Base-by-base conservation (phyloP, 2,329 filamentous ascomycete species). In the Purpureocillium lavendulum region DNA sequence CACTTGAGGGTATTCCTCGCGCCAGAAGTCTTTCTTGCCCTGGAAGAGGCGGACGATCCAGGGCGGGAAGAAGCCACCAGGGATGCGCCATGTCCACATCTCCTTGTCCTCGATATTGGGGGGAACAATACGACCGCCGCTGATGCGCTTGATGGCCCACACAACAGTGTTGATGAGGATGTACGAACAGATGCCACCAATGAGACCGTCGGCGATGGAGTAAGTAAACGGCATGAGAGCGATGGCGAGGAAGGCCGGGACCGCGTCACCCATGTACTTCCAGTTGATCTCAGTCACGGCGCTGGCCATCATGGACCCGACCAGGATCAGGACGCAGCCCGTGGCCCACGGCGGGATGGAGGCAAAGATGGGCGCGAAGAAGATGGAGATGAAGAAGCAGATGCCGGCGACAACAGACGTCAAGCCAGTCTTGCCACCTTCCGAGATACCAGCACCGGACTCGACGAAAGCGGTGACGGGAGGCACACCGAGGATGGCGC, bases 261-360 rank as follows among this genome's bases (percentile, higher is more conserved):
- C 72, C 1, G 85, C 82, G 57, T 94, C 87, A 38, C 87, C 87
- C 44, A 87, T 70, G 62, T 94, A 94, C 35, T 70, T 70, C 87
- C 87, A 94, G 70, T 94, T 94, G 68, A 94, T 89, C 47, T 92
- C 83, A 13, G 76, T 77, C 11, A 84, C 84, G 1, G 84, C 74
- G 45, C 78, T 75, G 41, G 82, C 79, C 87, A 94, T 94, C 73
- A 94, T 82, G 15, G 81, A 80, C n/a, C 87, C 87, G 40, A 94
- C 86, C 30, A 94, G 78, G 49, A 94, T 73, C 18, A 94, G 73
- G n/a, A 88, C 88, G 57, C 84, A 88, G 35, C 87, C 87, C 0
- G 87, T 94, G 3, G 87, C 87, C 85, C 86, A 94, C 0, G 87
- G 82, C 4, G 87, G 87, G 42, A 94, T 92, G 0, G 84, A 89